A percentile compares a stretch with the other conserved stretches of the same genome.
These are phyloP conservation scores for Buxus sempervirens DNA, from an alignment of 164 flowering plant genomes.

Conservation along the genomic window DNA sequence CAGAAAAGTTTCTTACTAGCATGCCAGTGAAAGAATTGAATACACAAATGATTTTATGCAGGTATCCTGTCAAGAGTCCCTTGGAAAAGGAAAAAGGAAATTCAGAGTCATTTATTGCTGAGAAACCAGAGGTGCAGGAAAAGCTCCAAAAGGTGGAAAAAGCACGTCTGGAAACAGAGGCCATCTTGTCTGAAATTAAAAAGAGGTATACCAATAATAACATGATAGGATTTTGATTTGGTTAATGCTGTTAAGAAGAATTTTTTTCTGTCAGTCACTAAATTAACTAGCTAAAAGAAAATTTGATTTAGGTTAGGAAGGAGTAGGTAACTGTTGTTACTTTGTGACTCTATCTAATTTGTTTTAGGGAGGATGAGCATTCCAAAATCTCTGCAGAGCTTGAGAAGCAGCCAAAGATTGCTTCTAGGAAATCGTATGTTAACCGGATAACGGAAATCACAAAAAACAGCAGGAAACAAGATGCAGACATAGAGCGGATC, in stretches of 20 bases:
- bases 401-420: conserved; percentile 51
- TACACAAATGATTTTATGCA: conserved; percentile 13
- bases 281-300: neutral
- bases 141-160: conserved; percentile 46
- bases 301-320: too few species aligned
- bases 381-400: conserved; percentile 50
- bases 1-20: neutral
- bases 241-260: neutral
- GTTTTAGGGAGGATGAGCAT: conserved; percentile 54
- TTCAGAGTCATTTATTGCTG: conserved; percentile 32
- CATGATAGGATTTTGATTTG: neutral
- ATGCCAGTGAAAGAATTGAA: conserved; percentile 2
- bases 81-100: conserved; percentile 47
- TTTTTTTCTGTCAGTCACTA: neutral
- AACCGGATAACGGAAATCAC: conserved; percentile 73
- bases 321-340: neutral
- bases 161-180: conserved; percentile 39
- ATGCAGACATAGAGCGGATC: conserved; percentile 68
- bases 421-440: conserved; percentile 61
- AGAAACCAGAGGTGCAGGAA: conserved; percentile 32
- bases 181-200: conserved; percentile 39
- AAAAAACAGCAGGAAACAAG: conserved; percentile 82
- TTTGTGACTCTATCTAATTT: conserved; percentile 7
- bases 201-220: conserved; percentile 42
- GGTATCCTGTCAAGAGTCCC: conserved; percentile 34